Evolutionary conservation across 1,284 basidiomycete species (phyloP), one percentile per base, ranked within the genome.

Genomic region (Hemileia vastatrix): DNA sequence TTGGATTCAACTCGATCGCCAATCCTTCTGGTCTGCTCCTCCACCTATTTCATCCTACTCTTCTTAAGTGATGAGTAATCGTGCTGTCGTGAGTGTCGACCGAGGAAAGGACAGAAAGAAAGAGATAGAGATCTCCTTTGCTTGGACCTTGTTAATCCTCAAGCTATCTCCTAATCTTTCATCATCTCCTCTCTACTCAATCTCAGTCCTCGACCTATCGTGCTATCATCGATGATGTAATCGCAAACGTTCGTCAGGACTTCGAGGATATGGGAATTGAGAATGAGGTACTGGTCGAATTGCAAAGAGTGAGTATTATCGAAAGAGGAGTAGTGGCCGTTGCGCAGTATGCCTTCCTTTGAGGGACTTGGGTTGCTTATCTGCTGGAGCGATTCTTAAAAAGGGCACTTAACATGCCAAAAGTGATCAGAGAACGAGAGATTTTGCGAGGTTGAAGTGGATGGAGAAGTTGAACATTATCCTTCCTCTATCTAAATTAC

Each of bases 201-300:
- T 9, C 5, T 64, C 84, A 95, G 92, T 93, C 93, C 73, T 76
- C 79, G 69, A 87, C 91, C 71, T 98, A 97, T 78, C 87, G 93
- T 67, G 78, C 84, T 68, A 89, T 97, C 79, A 97, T 98, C 78
- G 91, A 96, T 83, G 91, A 96, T 79, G 93, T 97, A 67, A 87
- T 97, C 72, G 79, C 81, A 47, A 81, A 83, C 71, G 89, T 94
- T 78, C 89, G 89, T 77, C 81, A 85, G 76, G 94, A 97, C 77
- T 98, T 97, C 79, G 93, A 97, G 76, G 92, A 95, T 77, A 93
- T 90, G 76, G 94, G 93, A 61, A 88, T 98, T 67, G 83, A 86
- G 74, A 90, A 96, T 76, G 89, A 92, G 40, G 86, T 97, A 59
- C 80, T 97, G 59, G 85, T 86, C 69, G 86, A 90, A 64, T 79